Conservation (phyloP, 352 stramenopile genomes). For the Thraustochytrium sp. region DNA sequence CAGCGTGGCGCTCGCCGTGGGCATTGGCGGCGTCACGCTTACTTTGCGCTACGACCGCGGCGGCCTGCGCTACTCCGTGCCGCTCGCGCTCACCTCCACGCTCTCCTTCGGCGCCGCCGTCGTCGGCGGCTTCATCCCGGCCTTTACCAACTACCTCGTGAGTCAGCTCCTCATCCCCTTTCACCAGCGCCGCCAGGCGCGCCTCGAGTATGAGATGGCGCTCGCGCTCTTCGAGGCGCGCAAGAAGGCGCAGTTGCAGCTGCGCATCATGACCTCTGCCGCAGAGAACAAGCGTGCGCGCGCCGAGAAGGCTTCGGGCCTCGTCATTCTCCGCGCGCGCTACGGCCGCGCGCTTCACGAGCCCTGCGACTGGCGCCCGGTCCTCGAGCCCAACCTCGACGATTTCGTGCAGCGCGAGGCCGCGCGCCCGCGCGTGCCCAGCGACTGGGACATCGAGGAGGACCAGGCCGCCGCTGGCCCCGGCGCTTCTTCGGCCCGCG, state of each 20-base stretch:
- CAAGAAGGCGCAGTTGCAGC: not conserved
- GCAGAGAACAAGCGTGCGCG: not conserved
- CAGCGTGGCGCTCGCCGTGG: slow-evolving; percentile 1
- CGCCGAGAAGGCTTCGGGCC: not conserved
- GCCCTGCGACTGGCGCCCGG: not conserved
- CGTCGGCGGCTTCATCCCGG: slow-evolving; percentile 14
- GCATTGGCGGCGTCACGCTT: not conserved
- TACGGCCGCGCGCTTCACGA: slow-evolving; percentile 9
- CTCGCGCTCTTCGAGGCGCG: not conserved
- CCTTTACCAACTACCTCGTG: not conserved
- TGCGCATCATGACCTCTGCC: not conserved
- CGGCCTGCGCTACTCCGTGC: slow-evolving; percentile 10
- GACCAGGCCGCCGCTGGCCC: not conserved
- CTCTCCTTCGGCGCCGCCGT: slow-evolving; percentile 25
- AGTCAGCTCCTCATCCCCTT: not conserved
- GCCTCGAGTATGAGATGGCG: not conserved
- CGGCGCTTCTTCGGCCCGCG: not conserved
- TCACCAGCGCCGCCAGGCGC: not conserved
- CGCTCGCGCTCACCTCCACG: not conserved
- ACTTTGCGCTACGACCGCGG: slow-evolving; percentile 34
- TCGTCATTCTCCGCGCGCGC: slow-evolving; percentile 25
- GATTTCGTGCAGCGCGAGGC: slow-evolving; percentile 8
- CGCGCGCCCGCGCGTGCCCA: not conserved
- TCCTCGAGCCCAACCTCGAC: not conserved
- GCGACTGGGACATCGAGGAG: slow-evolving; percentile 26